These are phyloP conservation scores for Dictyophora rubrovolvata DNA, from an alignment of 768 basidiomycete genomes.

Conservation along the genomic window DNA sequence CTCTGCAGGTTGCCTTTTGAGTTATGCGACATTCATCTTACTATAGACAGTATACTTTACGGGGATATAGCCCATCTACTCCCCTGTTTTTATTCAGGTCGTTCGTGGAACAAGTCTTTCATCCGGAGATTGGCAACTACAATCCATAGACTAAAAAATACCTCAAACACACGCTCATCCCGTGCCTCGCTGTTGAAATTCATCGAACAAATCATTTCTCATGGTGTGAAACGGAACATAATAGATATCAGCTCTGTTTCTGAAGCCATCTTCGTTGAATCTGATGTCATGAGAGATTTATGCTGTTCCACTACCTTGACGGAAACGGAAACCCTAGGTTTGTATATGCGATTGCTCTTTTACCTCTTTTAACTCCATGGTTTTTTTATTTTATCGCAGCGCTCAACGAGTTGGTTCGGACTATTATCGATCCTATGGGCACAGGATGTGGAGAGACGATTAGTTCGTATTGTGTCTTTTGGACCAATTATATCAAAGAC, in stretches of 20 bases:
- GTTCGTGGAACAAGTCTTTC: slow-evolving; percentile 2
- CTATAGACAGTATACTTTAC: slow-evolving; percentile 5
- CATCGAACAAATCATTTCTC: background rate
- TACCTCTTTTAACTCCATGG: background rate
- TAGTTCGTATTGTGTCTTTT: slow-evolving; percentile 32
- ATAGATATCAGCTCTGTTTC: background rate
- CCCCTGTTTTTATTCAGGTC: slow-evolving; percentile 16
- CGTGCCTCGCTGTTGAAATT: background rate
- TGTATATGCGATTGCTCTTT: background rate
- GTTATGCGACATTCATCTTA: background rate
- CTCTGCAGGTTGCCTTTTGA: slow-evolving; percentile 29
- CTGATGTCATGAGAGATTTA: background rate
- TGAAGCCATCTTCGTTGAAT: slow-evolving; percentile 3
- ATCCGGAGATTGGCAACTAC: slow-evolving; percentile 2
- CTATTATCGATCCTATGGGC: slow-evolving; percentile 27
- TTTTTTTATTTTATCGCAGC: slow-evolving; percentile 22
- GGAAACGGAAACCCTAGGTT: background rate
- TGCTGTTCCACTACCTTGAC: background rate
- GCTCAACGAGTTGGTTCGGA: slow-evolving; percentile 29
- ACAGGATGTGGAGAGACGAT: slow-evolving; percentile 30
- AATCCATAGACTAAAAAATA: background rate
- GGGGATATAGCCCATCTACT: slow-evolving; percentile 31
- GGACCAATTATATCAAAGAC: slow-evolving; percentile 23
- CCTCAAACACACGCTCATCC: background rate
- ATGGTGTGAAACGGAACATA: background rate